Base-by-base conservation (phyloP, 1,284 basidiomycete genomes). In the Fomitopsis palustris region DNA sequence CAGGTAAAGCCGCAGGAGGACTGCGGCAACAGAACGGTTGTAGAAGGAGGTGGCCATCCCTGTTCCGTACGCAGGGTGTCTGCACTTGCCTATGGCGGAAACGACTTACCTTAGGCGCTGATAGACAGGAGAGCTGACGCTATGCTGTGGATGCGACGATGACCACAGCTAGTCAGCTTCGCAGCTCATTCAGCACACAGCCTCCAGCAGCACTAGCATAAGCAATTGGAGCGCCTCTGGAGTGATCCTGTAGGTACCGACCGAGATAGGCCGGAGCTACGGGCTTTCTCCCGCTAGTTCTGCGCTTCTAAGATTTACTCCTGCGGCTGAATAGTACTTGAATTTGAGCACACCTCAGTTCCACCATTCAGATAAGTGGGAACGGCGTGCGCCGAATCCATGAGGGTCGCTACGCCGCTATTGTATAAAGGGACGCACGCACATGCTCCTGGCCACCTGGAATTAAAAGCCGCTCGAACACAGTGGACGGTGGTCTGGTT, bases 181-280 rank as follows among this genome's bases (percentile, higher is more conserved):
- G 35, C 35, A 37, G 35, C 10, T 37, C 35, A n/a, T n/a, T n/a
- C n/a, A n/a, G n/a, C n/a, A n/a, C n/a, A n/a, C n/a, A 14, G 0
- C 35, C 31, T 14, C 35, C 35, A 37, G 35, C 4, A 9, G 16
- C 35, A 14, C 16, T 14, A 37, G 39, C 39, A n/a, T 19, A 23
- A 4, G 25, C 14, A 43, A 6, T 27, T 29, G 45, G 39, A 21
- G 39, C 21, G 39, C 21, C 45, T n/a, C 12, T 47, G 4, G 23
- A 27, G 25, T 21, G 23, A 47, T 47, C 25, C 17, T 16, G 45
- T n/a, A 47, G 21, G 45, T 29, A 27, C 45, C 45, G 45, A 47
- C 45, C 45, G 45, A 47, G 45, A 47, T 47, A 47, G 45, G 45
- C 25, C 45, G 45, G 45, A 47, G 45, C 45, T 47, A 29, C 45